These are phyloP conservation scores for Pleurotus giganteus DNA, from an alignment of 768 basidiomycete genomes.

Conservation along the genomic window DNA sequence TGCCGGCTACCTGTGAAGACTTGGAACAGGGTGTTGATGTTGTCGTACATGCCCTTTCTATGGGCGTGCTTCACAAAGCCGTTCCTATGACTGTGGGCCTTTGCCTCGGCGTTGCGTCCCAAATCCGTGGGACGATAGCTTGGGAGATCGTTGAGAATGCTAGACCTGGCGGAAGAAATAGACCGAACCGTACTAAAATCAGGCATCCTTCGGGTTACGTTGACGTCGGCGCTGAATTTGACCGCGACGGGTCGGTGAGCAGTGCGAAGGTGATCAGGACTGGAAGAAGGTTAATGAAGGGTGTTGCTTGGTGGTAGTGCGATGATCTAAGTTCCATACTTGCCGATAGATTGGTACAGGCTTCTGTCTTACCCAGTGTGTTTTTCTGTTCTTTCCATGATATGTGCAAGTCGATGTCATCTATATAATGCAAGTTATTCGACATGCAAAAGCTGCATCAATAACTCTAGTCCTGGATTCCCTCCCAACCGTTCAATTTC, in stretches of 20 bases:
- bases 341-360: too few species aligned
- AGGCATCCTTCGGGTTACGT: slow-evolving; percentile 67
- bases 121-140: slow-evolving; percentile 51
- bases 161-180: slow-evolving; percentile 15
- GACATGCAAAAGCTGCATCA: slow-evolving; percentile 55
- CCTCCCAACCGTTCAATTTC: slow-evolving; percentile 80
- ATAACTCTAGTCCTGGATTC: slow-evolving; percentile 57
- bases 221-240: slow-evolving; percentile 61
- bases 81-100: slow-evolving; percentile 73
- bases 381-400: too few species aligned
- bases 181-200: slow-evolving; percentile 40
- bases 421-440: too few species aligned
- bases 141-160: slow-evolving; percentile 44
- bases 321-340: too few species aligned
- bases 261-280: slow-evolving; percentile 68
- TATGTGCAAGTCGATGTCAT: too few species aligned
- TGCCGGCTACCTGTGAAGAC: slow-evolving; percentile 24
- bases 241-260: slow-evolving; percentile 40
- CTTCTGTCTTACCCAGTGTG: too few species aligned
- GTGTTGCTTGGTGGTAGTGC: slow-evolving; percentile 70
- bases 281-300: slow-evolving; percentile 70
- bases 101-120: slow-evolving; percentile 64
- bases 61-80: slow-evolving; percentile 71
- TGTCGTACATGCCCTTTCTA: slow-evolving; percentile 58
- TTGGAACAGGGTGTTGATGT: slow-evolving; percentile 41